Evolutionary conservation across 1,139 yeast species (phyloP).

Genomic region (Zygosaccharomyces pseudobailii): DNA sequence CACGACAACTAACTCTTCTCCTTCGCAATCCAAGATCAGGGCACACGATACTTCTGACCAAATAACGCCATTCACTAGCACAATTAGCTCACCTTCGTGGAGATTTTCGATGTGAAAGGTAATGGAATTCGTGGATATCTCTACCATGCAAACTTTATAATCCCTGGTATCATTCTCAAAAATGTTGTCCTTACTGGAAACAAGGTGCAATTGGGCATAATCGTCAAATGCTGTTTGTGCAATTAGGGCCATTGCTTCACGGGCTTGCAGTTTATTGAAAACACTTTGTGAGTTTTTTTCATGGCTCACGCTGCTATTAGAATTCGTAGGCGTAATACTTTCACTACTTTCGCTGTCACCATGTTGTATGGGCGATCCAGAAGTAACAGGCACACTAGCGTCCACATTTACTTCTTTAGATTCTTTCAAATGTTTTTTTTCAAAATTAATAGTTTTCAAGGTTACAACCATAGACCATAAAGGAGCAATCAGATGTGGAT

Average conservation of each 20-base stretch:
- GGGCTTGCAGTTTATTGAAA: slow-evolving; percentile 21
- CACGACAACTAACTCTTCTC: slow-evolving; percentile 46
- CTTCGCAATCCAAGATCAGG: slow-evolving; percentile 32
- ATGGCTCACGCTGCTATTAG: slow-evolving; percentile 38
- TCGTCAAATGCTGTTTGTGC: slow-evolving; percentile 38
- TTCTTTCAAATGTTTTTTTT: slow-evolving; percentile 23
- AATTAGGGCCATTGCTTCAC: slow-evolving; percentile 35
- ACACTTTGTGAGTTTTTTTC: slow-evolving; percentile 28
- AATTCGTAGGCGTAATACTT: slow-evolving; percentile 36
- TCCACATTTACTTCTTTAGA: slow-evolving; percentile 8
- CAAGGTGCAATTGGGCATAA: slow-evolving; percentile 33
- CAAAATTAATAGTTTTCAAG: slow-evolving; percentile 47
- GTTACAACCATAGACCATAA: slow-evolving; percentile 67
- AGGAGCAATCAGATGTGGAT: slow-evolving; percentile 38
- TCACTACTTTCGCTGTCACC: slow-evolving; percentile 6
- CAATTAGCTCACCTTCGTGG: slow-evolving; percentile 39
- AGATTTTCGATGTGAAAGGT: slow-evolving; percentile 43
- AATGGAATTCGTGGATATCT: slow-evolving; percentile 52
- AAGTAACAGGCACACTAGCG: slow-evolving; percentile 1
- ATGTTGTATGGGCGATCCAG: slow-evolving; percentile 4
- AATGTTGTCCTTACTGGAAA: slow-evolving; percentile 29
- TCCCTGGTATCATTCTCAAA: slow-evolving; percentile 27
- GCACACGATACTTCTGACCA: slow-evolving; percentile 55
- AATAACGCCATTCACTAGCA: slow-evolving; percentile 54
- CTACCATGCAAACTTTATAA: slow-evolving; percentile 43